Evolutionary conservation across 2,329 filamentous ascomycete species (phyloP), one percentile per base, ranked within the genome.

Genomic region (Xylaria sp.): DNA sequence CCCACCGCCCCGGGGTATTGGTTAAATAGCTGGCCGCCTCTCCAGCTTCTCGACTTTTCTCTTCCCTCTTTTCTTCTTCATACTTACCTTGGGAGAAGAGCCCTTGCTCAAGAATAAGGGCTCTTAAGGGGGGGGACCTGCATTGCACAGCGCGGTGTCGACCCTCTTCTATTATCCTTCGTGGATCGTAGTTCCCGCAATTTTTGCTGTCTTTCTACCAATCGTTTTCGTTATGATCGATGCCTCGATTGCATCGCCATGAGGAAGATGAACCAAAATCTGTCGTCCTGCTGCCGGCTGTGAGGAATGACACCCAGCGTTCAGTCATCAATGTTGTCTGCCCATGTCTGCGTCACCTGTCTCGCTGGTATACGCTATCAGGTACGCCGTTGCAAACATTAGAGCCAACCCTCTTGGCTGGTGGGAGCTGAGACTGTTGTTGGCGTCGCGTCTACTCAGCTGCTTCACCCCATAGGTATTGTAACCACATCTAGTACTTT

Each of bases 111-210:
- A 44, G 62, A 61, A 64, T 64, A 26, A 37, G 34, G 52, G 44
- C n/a, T 24, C 24, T 44, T 42, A 57, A 60, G 47, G 48, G 60
- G 65, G 63, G 72, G 77, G 74, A 72, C 76, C 78, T 80, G 74
- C 78, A 81, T 81, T 81, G 78, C 78, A 81, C 78, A 80, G 64
- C 77, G 78, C 72, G 78, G 78, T 66, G 76, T 74, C 75, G 71
- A 75, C 63, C 64, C 57, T 59, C 48, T 62, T 67, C 59, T 45
- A 63, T 49, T 64, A 59, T 64, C 57, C 63, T 69, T 66, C 63
- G 65, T 48, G 66, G 59, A 53, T 61, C 64, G 51, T 64, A 48
- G 60, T 58, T 51, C 59, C 62, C 45, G 65, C 57, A 69, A 68
- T 70, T 70, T 71, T 69, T 70, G 66, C 64, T 69, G 64, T 61